Percentiles rank a stretch among this genome's conserved stretches.
phyloP scores from a whole-genome alignment of 352 stramenopile genomes.

The Phytophthora syringae region DNA sequence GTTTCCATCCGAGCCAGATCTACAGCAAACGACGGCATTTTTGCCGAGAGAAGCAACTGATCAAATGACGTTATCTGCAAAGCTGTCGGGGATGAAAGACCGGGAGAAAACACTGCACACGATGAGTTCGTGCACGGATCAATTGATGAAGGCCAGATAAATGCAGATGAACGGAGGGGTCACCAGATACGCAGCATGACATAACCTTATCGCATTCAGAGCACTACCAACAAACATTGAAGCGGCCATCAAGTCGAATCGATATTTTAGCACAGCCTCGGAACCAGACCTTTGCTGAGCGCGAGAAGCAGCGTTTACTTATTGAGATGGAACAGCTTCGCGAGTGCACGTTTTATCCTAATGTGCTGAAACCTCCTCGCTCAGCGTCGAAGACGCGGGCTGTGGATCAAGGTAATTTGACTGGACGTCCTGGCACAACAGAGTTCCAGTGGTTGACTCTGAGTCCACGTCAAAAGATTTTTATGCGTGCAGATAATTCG shows the following conservation, averaged over 20 bases:
- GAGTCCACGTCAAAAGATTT: constrained; percentile 51
- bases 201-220: background rate
- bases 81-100: constrained; percentile 9
- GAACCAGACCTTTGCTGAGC: constrained; percentile 61
- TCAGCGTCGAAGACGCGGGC: constrained; percentile 8
- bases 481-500: background rate
- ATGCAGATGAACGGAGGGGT: background rate
- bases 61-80: constrained; percentile 17
- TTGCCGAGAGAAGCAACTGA: background rate
- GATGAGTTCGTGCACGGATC: background rate
- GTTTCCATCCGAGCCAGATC: background rate
- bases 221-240: constrained; percentile 9
- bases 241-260: constrained; percentile 34
- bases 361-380: constrained; percentile 35
- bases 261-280: constrained; percentile 60
- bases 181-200: background rate
- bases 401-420: background rate
- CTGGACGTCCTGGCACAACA: constrained; percentile 19
- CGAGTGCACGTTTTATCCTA: constrained; percentile 78
- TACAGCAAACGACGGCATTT: background rate
- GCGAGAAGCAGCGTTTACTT: constrained; percentile 65
- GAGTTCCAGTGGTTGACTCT: constrained; percentile 70
- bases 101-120: background rate
- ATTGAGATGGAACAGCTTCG: constrained; percentile 64
- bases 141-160: constrained; percentile 1